Conservation (phyloP, 805 yeast genomes). For the Candida stauntonica region DNA sequence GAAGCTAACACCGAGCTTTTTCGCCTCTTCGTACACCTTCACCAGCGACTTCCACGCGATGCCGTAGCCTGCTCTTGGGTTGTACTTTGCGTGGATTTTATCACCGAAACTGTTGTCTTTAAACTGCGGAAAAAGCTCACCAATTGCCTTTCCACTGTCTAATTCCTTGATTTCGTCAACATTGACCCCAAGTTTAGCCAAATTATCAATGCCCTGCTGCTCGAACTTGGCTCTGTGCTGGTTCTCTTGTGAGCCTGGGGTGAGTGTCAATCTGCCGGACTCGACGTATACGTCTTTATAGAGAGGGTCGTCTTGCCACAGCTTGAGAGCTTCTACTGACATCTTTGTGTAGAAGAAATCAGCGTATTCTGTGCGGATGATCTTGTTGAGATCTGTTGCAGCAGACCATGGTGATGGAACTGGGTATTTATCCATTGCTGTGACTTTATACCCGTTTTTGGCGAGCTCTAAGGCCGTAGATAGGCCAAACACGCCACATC, state of each 20-base stretch:
- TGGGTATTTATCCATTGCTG: slow-evolving; percentile 36
- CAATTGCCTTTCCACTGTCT: slow-evolving; percentile 30
- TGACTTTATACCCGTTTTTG: slow-evolving; percentile 28
- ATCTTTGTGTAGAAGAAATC: slow-evolving; percentile 39
- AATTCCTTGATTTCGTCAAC: slow-evolving; percentile 27
- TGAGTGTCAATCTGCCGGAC: slow-evolving; percentile 40
- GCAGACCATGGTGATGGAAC: slow-evolving; percentile 45
- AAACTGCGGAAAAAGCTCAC: slow-evolving; percentile 27
- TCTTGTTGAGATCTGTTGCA: slow-evolving; percentile 45
- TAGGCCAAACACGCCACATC: slow-evolving; percentile 45
- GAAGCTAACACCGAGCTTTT: slow-evolving; percentile 32
- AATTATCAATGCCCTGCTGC: slow-evolving; percentile 31
- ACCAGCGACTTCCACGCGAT: slow-evolving; percentile 37
- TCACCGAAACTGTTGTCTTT: slow-evolving; percentile 21
- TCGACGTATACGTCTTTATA: slow-evolving; percentile 33
- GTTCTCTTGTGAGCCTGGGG: slow-evolving; percentile 28
- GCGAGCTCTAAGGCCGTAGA: slow-evolving; percentile 39
- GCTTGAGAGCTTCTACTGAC: slow-evolving; percentile 40
- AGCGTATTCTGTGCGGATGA: slow-evolving; percentile 43
- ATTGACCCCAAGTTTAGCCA: slow-evolving; percentile 26
- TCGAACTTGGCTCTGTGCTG: slow-evolving; percentile 36
- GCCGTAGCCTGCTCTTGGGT: slow-evolving; percentile 40
- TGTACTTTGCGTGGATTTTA: slow-evolving; percentile 29
- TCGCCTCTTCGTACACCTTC: slow-evolving; percentile 29
- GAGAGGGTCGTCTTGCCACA: slow-evolving; percentile 33